Evolutionary conservation across 768 basidiomycete species (phyloP), one percentile per base, ranked within the genome.

Genomic region (Tylopilus sp.): DNA sequence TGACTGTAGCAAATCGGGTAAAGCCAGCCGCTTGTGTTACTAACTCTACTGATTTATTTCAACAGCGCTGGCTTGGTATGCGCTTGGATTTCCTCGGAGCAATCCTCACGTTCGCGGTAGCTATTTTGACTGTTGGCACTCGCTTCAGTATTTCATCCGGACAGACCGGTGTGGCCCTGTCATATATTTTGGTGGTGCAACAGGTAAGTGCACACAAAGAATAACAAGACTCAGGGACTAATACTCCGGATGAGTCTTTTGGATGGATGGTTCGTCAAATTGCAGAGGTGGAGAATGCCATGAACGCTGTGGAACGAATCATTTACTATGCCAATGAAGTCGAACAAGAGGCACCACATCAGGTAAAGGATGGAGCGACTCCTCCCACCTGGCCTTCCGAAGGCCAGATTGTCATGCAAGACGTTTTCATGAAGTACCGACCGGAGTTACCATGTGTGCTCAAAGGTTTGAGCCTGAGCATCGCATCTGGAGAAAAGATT

Each of bases 221-320:
- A 33, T n/a, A 17, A 25, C 21, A 8, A 33, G 38, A 46, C 10
- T 21, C 16, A 3, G n/a, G 13, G 48, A 40, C 50, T 63, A 8
- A 62, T 29, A 4, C 28, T 1, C n/a, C 37, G 31, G 29, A 34
- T 22, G 19, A 86, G 83, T 58, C 76, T 0, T 88, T 91, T 59
- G 82, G 82, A 19, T 89, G 82, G 83, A 78, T 89, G 68, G 81
- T 88, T 37, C 82, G 87, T 10, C 87, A 90, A 68, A 78, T 77
- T 34, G 85, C 88, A 3, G 92, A 95, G 66, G 86, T 94, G 13
- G 92, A 96, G 69, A 96, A 97, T 68, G 81, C 93, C 69, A 93
- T 95, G 89, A 92, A 92, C 65, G 83, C 84, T n/a, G 87, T 90
- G 9, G 89, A 91, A 66, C 86, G 94, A 24, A 76, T 98, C 16